Evolutionary conservation across 306 rosid genomes (phyloP).

Genomic region (Gleditsia sinensis): DNA sequence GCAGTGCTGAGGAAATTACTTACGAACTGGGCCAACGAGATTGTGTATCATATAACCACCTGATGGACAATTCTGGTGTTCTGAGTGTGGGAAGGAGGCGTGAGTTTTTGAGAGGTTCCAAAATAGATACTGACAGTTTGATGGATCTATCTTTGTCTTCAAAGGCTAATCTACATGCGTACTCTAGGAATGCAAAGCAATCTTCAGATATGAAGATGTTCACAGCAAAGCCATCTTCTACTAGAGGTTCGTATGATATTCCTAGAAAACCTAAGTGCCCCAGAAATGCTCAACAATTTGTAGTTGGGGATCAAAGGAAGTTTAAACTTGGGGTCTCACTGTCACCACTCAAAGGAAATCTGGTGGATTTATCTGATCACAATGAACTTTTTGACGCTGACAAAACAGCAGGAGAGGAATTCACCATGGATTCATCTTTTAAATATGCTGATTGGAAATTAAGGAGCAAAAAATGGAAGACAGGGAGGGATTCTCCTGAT

Average conservation of each 20-base stretch:
- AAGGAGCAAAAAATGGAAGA: slow-evolving; percentile 73
- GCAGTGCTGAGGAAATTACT: slow-evolving; percentile 56
- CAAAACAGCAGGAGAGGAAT: slow-evolving; percentile 55
- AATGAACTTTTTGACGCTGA: slow-evolving; percentile 48
- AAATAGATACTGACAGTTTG: slow-evolving; percentile 49
- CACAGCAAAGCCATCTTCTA: slow-evolving; percentile 56
- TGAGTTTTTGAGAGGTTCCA: slow-evolving; percentile 55
- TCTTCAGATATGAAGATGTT: slow-evolving; percentile 54
- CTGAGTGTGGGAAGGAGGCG: slow-evolving; percentile 66
- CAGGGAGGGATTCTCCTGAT: slow-evolving; percentile 75
- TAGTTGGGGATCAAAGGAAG: slow-evolving; percentile 56
- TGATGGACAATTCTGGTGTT: slow-evolving; percentile 58
- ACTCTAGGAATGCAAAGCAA: slow-evolving; percentile 54
- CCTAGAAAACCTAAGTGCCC: slow-evolving; percentile 58
- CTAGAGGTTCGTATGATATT: slow-evolving; percentile 53
- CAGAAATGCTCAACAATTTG: slow-evolving; percentile 59
- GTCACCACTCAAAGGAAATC: slow-evolving; percentile 41
- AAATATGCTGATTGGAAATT: slow-evolving; percentile 62
- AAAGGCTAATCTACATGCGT: slow-evolving; percentile 54
- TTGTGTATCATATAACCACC: slow-evolving; percentile 40
- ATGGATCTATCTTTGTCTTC: slow-evolving; percentile 61
- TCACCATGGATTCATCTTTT: slow-evolving; percentile 55
- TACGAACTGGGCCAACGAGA: slow-evolving; percentile 57
- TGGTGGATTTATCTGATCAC: slow-evolving; percentile 51
- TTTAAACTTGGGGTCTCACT: slow-evolving; percentile 55